These are phyloP conservation scores for Musa schizocarpa DNA, from an alignment of 176 grass and related monocot genomes.

Conservation along the genomic window DNA sequence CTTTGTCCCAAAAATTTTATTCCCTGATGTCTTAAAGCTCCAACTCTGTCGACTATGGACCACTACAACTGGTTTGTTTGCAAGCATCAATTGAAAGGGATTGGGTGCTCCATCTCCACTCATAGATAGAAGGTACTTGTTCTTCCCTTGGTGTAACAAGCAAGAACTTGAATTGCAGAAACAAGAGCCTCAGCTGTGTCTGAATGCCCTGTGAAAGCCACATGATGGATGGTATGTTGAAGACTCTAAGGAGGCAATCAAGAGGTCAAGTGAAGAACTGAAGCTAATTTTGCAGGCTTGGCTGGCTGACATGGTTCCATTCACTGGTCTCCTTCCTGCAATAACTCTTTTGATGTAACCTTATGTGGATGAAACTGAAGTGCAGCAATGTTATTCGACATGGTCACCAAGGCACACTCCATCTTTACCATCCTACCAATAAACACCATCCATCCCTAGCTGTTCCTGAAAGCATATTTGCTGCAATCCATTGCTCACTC, in stretches of 20 bases:
- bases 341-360: background rate
- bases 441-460: background rate
- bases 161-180: background rate
- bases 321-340: background rate
- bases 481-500: background rate
- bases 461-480: background rate
- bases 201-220: background rate
- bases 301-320: background rate
- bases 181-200: too few species aligned
- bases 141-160: background rate
- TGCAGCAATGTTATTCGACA: background rate
- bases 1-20: background rate
- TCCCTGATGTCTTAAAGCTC: background rate
- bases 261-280: background rate
- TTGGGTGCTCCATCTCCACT: background rate
- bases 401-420: too few species aligned
- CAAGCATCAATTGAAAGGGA: slow-evolving; percentile 3
- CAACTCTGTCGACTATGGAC: background rate
- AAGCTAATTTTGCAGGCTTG: background rate
- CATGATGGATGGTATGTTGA: background rate
- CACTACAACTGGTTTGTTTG: background rate
- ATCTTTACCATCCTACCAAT: too few species aligned
- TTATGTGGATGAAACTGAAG: background rate
- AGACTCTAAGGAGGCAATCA: background rate
- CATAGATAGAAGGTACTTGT: background rate